Base-by-base conservation (phyloP, 2,329 filamentous ascomycete genomes). In the Colletotrichum agaves region DNA sequence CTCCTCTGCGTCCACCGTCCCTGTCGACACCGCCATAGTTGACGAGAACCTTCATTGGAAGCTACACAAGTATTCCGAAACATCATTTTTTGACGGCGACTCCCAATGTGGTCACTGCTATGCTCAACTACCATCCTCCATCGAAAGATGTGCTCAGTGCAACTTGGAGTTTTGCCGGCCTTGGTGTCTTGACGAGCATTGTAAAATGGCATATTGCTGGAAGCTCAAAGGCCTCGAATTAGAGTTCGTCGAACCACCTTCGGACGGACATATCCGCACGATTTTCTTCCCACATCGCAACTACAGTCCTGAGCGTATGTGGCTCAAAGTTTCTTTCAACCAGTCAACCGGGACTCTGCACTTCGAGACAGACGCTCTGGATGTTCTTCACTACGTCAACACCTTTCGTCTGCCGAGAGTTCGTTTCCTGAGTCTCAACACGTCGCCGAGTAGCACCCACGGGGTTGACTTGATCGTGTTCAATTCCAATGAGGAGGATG, bases 401-500 rank as follows among this genome's bases (percentile, higher is more conserved):
- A 27, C 27, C 11, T 17, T 52, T 11, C 7, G 17, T 23, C 47
- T 31, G 10, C 47, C 47, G 21, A 31, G 35, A 15, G 13, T 37
- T 31, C 47, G 0, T 8, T 17, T 0, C 23, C 0, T 52, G 47
- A 33, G 7, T 12, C 0, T 52, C 47, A 52, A 52, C 1, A 33
- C 23, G 11, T 15, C n/a, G 5, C 31, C 35, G 13, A 15, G 23
- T n/a, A 31, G 7, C 0, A n/a, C 47, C 17, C 33, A 35, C 47
- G 47, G 47, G 4, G 0, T 33, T 2, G 47, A 33, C 7, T 5
- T 52, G 2, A 33, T 52, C 0, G 35, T 27, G n/a, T 52, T 52
- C 47, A 52, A 52, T 27, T 3, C 15, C 27, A 52, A 35, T 2
- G 47, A 52, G 17, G 33, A 31, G 7, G 5, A 11, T 13, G 47